A percentile compares a stretch with the other conserved stretches of the same genome.
Evolutionary conservation across 129 eudicot genomes (phyloP).

Genomic region (Gnaphalium uliginosum): DNA sequence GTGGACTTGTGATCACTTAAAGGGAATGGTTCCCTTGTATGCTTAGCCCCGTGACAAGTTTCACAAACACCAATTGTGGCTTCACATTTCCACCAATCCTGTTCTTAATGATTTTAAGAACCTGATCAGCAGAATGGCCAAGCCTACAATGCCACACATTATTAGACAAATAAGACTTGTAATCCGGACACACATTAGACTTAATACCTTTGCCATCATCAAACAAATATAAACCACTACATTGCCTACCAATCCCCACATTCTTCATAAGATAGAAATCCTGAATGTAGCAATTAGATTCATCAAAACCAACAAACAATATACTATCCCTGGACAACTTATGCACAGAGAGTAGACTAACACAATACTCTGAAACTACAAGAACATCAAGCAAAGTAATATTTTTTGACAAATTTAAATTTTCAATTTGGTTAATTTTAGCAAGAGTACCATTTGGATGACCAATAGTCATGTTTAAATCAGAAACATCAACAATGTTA

Average conservation of each 20-base stretch:
- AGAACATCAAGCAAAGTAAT: too few relatives aligned
- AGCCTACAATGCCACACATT: neutral
- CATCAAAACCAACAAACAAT: neutral
- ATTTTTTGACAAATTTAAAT: neutral
- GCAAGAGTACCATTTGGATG: too few relatives aligned
- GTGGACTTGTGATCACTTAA: neutral
- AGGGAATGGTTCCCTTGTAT: neutral
- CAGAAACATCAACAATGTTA: too few relatives aligned
- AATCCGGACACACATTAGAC: neutral
- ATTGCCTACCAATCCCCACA: neutral
- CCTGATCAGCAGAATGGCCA: neutral
- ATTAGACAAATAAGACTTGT: neutral
- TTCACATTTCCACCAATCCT: too few relatives aligned
- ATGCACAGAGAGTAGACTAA: neutral
- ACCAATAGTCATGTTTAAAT: too few relatives aligned
- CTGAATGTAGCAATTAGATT: neutral
- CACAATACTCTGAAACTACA: neutral
- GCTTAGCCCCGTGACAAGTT: neutral
- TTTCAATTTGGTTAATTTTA: too few relatives aligned
- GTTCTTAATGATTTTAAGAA: too few relatives aligned
- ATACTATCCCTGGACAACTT: neutral
- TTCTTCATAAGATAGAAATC: neutral
- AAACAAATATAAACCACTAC: neutral
- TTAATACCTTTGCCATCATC: neutral
- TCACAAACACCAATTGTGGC: neutral